Evolutionary conservation across 306 rosid genomes (phyloP).

Genomic region (Morella rubra): DNA sequence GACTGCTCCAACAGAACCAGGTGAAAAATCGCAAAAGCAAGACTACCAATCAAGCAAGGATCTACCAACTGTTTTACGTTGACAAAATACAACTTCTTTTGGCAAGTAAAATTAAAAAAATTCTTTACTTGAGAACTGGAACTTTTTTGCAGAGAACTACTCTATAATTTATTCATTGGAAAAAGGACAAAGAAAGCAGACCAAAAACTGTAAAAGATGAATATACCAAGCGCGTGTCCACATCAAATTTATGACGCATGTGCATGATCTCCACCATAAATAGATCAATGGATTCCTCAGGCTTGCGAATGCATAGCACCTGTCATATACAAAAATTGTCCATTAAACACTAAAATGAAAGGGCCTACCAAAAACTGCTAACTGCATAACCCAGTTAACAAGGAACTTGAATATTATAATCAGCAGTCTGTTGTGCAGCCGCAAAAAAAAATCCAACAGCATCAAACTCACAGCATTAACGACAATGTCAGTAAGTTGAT

Average conservation of each 20-base stretch:
- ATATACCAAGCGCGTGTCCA: slow-evolving; percentile 91
- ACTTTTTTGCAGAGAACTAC: not conserved
- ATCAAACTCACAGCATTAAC: slow-evolving; percentile 73
- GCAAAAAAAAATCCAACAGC: slow-evolving; percentile 19
- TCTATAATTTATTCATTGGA: not conserved
- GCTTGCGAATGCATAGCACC: slow-evolving; percentile 85
- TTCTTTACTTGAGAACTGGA: not conserved
- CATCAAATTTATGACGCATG: slow-evolving; percentile 96
- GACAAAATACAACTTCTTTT: not conserved
- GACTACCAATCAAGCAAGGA: not conserved
- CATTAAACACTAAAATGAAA: slow-evolving; percentile 18
- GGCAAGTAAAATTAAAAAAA: not conserved
- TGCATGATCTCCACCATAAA: slow-evolving; percentile 99
- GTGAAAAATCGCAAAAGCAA: not conserved
- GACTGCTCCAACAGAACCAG: not conserved
- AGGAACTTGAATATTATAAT: not conserved
- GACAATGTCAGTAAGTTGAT: slow-evolving; percentile 80
- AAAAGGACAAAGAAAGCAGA: not conserved
- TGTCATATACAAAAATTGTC: slow-evolving; percentile 33
- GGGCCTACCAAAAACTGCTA: not conserved
- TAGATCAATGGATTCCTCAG: slow-evolving; percentile 83
- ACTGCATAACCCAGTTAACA: not conserved
- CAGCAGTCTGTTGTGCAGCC: not conserved
- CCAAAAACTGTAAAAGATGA: slow-evolving; percentile 4
- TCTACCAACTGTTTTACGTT: not conserved